phyloP scores from a whole-genome alignment of 768 basidiomycete species.

The Butyriboletus loyo region DNA sequence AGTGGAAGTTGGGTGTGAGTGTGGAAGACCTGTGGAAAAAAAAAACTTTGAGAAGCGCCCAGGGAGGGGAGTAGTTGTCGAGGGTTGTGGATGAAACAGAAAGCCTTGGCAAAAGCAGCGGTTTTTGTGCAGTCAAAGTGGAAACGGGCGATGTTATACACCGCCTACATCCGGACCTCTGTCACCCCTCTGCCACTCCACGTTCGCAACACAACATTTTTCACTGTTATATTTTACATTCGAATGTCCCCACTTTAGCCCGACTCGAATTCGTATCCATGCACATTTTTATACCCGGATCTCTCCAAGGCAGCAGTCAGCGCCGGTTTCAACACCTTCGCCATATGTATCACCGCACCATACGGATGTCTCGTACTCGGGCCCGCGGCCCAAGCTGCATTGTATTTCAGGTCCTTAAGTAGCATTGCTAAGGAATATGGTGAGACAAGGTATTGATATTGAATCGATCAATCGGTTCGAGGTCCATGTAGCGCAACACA shows the following conservation, averaged over 20 bases:
- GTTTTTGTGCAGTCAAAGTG: slow-evolving; percentile 28
- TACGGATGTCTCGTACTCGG: no score
- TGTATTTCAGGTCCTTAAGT: not conserved
- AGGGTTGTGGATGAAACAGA: slow-evolving; percentile 23
- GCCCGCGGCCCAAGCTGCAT: no score
- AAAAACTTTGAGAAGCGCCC: slow-evolving; percentile 9
- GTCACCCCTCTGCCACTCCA: slow-evolving; percentile 23
- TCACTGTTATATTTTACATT: no score
- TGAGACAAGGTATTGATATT: not conserved
- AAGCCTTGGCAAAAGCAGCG: slow-evolving; percentile 2
- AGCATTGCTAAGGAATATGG: not conserved
- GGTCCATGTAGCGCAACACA: slow-evolving; percentile 71
- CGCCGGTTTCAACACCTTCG: not conserved
- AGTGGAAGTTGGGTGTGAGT: not conserved
- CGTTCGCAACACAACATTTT: not conserved
- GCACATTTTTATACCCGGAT: not conserved
- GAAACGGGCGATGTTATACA: slow-evolving; percentile 36
- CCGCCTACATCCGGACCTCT: slow-evolving; percentile 28
- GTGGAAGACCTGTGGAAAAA: slow-evolving; percentile 6
- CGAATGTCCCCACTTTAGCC: not conserved
- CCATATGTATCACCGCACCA: not conserved
- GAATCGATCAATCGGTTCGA: slow-evolving; percentile 20
- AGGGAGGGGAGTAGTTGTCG: slow-evolving; percentile 8
- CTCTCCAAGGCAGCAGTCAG: not conserved
- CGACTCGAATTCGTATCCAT: not conserved